phyloP scores from a whole-genome alignment of 352 stramenopile genomes.

The Pythium pyrilobum region DNA sequence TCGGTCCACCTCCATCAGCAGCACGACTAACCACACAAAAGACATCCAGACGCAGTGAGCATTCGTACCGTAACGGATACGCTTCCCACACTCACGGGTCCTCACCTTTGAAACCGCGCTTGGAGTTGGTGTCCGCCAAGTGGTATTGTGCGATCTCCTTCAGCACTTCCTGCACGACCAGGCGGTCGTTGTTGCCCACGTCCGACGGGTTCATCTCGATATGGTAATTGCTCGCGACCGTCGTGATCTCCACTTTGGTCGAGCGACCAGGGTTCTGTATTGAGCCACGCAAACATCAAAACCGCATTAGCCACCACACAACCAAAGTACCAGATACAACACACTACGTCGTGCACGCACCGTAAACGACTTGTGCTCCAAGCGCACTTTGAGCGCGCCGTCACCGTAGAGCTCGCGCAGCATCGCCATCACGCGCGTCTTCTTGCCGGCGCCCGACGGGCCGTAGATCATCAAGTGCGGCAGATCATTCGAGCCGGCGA shows the following conservation, averaged over 20 bases:
- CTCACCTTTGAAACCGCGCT: slow-evolving; percentile 65
- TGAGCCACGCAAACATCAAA: no score
- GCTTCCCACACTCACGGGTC: no score
- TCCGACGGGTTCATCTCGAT: slow-evolving; percentile 99
- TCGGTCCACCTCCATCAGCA: slow-evolving; percentile 98
- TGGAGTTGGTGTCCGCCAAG: slow-evolving; percentile 68
- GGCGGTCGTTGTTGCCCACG: slow-evolving; percentile 94
- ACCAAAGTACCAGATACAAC: neutral
- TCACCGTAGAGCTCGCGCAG: slow-evolving; percentile 94
- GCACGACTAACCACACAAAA: slow-evolving; percentile 70
- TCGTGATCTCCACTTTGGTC: slow-evolving; percentile 96
- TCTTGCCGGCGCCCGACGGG: slow-evolving; percentile 97
- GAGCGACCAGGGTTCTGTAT: slow-evolving; percentile 54
- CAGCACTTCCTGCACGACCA: slow-evolving; percentile 98
- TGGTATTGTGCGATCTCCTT: slow-evolving; percentile 98
- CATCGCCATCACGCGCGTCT: slow-evolving; percentile 96
- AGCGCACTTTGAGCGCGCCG: slow-evolving; percentile 87
- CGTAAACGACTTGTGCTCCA: slow-evolving; percentile 94
- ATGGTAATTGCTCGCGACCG: slow-evolving; percentile 97
- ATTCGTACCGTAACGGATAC: no score
- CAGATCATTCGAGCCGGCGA: slow-evolving; percentile 81
- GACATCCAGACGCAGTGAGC: slow-evolving; percentile 39
- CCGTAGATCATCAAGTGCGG: slow-evolving; percentile 99
- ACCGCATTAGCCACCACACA: no score
- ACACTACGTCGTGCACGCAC: slow-evolving; percentile 4